phyloP scores from a whole-genome alignment of 305 asterid genomes.

The Solanum hybrid region DNA sequence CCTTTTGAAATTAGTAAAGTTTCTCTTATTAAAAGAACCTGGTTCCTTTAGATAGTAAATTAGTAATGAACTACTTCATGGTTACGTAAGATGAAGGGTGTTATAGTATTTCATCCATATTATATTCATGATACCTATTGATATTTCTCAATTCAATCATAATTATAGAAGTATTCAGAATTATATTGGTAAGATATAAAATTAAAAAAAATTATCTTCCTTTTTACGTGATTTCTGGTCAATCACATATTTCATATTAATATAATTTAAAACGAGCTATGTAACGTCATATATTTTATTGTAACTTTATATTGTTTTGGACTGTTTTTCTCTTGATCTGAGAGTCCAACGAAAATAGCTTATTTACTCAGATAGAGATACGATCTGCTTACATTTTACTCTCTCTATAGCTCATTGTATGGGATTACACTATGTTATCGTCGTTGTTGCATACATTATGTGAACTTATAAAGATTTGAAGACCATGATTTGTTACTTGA shows the following conservation, averaged over 20 bases:
- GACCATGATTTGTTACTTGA: not conserved
- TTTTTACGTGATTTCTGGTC: too few species aligned
- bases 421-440: not conserved
- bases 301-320: too few species aligned
- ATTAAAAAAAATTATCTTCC: too few species aligned
- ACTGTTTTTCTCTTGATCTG: not conserved
- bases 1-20: not conserved
- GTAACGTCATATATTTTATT: not conserved
- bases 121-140: not conserved
- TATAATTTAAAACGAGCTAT: too few species aligned
- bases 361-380: too few species aligned
- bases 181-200: not conserved
- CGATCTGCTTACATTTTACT: not conserved
- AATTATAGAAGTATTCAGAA: not conserved
- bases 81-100: not conserved
- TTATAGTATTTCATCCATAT: not conserved
- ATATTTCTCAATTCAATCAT: not conserved
- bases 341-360: rapidly evolving
- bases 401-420: not conserved
- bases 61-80: not conserved
- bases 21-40: not conserved
- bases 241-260: too few species aligned
- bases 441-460: not conserved
- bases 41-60: not conserved
- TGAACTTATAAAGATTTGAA: too few species aligned